phyloP scores from a whole-genome alignment of 1,284 basidiomycete genomes.

The Pseudozyma hubeiensis region DNA sequence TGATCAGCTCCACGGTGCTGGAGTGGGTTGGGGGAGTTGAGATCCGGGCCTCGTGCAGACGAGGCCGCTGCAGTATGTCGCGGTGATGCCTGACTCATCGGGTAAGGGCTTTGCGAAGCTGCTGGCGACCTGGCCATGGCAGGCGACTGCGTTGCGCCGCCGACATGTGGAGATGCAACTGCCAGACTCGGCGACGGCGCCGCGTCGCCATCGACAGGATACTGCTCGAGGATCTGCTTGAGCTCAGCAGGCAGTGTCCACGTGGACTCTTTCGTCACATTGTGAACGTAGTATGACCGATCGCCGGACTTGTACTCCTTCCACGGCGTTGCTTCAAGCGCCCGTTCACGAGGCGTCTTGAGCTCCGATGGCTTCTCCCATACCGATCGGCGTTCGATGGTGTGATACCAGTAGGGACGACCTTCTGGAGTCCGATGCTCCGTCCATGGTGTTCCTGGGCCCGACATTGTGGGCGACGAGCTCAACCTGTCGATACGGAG shows the following conservation, averaged over 20 bases:
- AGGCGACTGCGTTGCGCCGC: constrained; percentile 14
- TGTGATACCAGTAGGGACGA: constrained; percentile 65
- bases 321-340: constrained; percentile 64
- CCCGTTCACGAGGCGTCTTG: constrained; percentile 63
- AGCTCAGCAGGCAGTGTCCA: constrained; percentile 65
- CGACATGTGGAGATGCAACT: constrained; percentile 8
- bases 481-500: neutral
- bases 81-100: constrained; percentile 11
- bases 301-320: constrained; percentile 66
- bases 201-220: constrained; percentile 21
- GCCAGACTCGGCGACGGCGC: constrained; percentile 6
- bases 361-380: constrained; percentile 68
- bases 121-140: constrained; percentile 9
- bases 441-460: constrained; percentile 34
- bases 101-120: constrained; percentile 16
- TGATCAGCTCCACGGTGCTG: neutral
- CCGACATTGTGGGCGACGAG: constrained; percentile 21
- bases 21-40: constrained; percentile 7
- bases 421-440: constrained; percentile 64
- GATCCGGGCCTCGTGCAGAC: neutral
- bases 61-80: neutral
- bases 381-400: constrained; percentile 58
- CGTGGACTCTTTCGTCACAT: constrained; percentile 64
- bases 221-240: constrained; percentile 59
- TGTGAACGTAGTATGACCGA: constrained; percentile 66